A percentile compares a stretch with the other conserved stretches of the same genome.
Evolutionary conservation across 176 grass and related monocot genomes (phyloP).

Genomic region (Chrysopogon serrulatus): DNA sequence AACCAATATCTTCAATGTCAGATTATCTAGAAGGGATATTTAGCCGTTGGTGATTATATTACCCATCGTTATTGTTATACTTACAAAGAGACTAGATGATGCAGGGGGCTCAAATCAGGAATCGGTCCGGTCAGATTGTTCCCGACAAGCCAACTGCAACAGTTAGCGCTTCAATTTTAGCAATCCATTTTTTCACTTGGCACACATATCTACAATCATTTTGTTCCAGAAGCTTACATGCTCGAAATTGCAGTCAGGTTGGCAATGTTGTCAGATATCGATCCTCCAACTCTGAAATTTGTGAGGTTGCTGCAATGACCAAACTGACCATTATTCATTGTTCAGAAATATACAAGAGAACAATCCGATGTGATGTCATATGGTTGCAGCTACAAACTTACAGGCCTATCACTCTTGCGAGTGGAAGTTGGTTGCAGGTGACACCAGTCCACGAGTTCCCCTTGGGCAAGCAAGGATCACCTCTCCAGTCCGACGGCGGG

Average conservation of each 20-base stretch:
- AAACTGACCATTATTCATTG: background rate
- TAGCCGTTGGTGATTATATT: background rate
- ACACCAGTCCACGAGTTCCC: constrained; percentile 82
- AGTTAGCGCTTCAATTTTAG: background rate
- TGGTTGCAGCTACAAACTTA: constrained; percentile 23
- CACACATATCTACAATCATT: background rate
- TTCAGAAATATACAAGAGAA: background rate
- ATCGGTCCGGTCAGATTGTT: constrained; percentile 61
- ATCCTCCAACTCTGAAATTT: constrained; percentile 52
- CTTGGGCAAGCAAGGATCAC: constrained; percentile 80
- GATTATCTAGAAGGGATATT: background rate
- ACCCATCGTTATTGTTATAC: background rate
- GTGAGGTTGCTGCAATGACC: constrained; percentile 60
- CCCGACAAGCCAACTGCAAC: constrained; percentile 71
- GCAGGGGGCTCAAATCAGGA: constrained; percentile 58
- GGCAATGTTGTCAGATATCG: constrained; percentile 54
- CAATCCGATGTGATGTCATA: background rate
- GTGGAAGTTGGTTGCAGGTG: constrained; percentile 42
- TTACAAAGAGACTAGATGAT: constrained; percentile 65
- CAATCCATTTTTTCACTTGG: background rate
- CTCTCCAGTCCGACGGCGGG: constrained; percentile 70
- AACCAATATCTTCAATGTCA: background rate
- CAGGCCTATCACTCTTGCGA: constrained; percentile 56
- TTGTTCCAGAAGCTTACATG: constrained; percentile 51
- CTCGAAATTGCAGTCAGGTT: constrained; percentile 69